These are phyloP conservation scores for Thraustochytrium striatum DNA, from an alignment of 352 stramenopile species.

Conservation along the genomic window DNA sequence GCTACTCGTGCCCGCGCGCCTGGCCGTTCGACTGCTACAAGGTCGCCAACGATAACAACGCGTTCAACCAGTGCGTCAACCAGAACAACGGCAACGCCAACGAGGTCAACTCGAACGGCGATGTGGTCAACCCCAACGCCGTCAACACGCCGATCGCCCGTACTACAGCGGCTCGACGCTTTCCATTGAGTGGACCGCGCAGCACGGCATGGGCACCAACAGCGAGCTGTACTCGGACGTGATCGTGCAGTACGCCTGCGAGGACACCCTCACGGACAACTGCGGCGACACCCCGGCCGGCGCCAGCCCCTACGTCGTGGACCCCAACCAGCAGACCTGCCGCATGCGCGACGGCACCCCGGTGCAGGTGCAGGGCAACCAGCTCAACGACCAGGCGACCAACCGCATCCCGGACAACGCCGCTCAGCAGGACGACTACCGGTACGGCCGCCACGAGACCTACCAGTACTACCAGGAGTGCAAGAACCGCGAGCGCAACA, in stretches of 20 bases:
- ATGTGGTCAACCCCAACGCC: neutral
- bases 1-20: conserved; percentile 55
- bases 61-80: conserved; percentile 38
- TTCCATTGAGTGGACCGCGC: conserved; percentile 58
- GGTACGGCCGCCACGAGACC: conserved; percentile 58
- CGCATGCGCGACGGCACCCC: conserved; percentile 56
- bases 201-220: conserved; percentile 56
- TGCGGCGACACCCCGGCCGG: neutral
- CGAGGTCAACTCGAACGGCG: conserved; percentile 17
- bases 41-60: conserved; percentile 10
- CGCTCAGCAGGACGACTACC: conserved; percentile 48
- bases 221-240: conserved; percentile 56
- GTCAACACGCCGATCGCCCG: conserved; percentile 38
- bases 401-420: conserved; percentile 6
- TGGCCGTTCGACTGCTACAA: conserved; percentile 44
- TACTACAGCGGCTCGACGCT: conserved; percentile 58
- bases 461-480: conserved; percentile 56
- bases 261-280: conserved; percentile 52
- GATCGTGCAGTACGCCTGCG: conserved; percentile 58
- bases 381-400: conserved; percentile 50
- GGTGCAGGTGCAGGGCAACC: neutral
- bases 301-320: conserved; percentile 44
- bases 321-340: conserved; percentile 4
- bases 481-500: conserved; percentile 55
- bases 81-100: neutral